phyloP scores from a whole-genome alignment of 805 yeast genomes.

The Yueomyces sinensis region DNA sequence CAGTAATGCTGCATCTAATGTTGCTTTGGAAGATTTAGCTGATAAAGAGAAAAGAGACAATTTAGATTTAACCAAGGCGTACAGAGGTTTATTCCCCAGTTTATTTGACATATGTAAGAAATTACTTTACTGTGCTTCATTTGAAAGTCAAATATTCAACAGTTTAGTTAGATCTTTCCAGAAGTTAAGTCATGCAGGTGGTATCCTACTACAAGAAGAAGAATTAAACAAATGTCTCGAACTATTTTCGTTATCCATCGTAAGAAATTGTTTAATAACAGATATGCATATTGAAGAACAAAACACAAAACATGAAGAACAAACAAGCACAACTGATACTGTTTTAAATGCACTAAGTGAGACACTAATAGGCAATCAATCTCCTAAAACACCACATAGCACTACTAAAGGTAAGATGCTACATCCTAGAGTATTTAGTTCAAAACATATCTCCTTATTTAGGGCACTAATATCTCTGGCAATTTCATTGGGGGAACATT shows the following conservation, averaged over 20 bases:
- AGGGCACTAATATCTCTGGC: conserved; percentile 71
- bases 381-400: background rate
- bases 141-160: conserved; percentile 63
- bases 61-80: conserved; percentile 12
- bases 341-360: conserved; percentile 14
- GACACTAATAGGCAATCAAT: conserved; percentile 6
- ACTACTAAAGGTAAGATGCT: conserved; percentile 6
- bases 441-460: conserved; percentile 62
- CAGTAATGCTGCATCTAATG: conserved; percentile 8
- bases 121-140: conserved; percentile 43
- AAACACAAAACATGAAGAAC: background rate
- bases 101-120: conserved; percentile 34
- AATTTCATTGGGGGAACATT: conserved; percentile 64
- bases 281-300: background rate
- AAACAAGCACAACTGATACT: conserved; percentile 1
- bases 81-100: conserved; percentile 25
- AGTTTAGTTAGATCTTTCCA: conserved; percentile 60
- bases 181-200: conserved; percentile 70
- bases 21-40: conserved; percentile 28
- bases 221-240: conserved; percentile 45
- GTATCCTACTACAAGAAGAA: conserved; percentile 44
- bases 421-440: conserved; percentile 36
- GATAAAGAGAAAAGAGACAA: conserved; percentile 16
- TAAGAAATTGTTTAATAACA: conserved; percentile 26
- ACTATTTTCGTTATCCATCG: conserved; percentile 33